A percentile compares a stretch with the other conserved stretches of the same genome.
Conservation (phyloP, 2,329 filamentous ascomycete genomes). For the Monilinia aucupariae region DNA sequence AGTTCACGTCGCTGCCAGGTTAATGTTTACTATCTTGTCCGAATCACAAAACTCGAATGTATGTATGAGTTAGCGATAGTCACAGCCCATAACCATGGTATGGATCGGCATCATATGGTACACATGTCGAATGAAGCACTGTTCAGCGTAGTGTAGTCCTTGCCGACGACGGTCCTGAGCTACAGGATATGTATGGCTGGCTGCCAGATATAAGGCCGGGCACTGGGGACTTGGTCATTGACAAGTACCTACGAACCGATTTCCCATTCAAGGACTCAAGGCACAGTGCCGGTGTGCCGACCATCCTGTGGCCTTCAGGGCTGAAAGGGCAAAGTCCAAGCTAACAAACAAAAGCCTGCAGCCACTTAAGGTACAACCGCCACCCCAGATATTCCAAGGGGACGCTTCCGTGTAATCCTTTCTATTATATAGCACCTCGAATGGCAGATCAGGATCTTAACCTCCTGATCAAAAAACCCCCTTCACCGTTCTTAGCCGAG, state of each 20-base stretch:
- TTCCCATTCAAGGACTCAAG: background rate
- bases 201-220: background rate
- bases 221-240: background rate
- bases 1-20: no score
- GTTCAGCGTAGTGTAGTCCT: background rate
- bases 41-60: background rate
- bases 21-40: background rate
- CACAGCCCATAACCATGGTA: background rate
- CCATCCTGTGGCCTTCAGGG: background rate
- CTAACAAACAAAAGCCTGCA: background rate
- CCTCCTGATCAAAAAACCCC: conserved; percentile 4
- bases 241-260: background rate
- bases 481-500: conserved; percentile 10
- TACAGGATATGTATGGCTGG: background rate
- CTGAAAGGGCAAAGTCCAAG: background rate
- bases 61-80: background rate
- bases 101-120: background rate
- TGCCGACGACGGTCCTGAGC: background rate
- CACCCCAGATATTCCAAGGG: background rate
- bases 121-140: background rate
- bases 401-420: background rate
- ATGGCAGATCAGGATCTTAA: background rate
- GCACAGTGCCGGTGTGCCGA: background rate
- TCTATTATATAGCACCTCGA: conserved; percentile 7
- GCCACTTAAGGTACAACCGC: background rate